Evolutionary conservation across 805 yeast species (phyloP).

Genomic region (Wickerhamomyces ciferrii): DNA sequence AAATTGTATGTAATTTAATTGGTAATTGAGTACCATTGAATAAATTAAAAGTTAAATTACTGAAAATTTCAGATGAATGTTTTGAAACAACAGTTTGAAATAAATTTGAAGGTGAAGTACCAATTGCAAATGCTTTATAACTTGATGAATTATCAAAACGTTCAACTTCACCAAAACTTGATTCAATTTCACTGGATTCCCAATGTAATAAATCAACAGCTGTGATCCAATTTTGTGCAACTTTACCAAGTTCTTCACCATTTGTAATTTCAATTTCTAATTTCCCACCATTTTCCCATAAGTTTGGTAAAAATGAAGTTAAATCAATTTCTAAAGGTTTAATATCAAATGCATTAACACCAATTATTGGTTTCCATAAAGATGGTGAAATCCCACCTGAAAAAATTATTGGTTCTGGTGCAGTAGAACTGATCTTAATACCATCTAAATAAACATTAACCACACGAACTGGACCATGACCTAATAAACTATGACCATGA

Average conservation of each 20-base stretch:
- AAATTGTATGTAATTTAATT: constrained; percentile 15
- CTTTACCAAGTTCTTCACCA: constrained; percentile 20
- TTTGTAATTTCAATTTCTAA: constrained; percentile 1
- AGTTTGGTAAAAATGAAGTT: constrained; percentile 61
- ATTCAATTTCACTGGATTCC: constrained; percentile 38
- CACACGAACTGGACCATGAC: constrained; percentile 70
- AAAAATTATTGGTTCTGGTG: constrained; percentile 71
- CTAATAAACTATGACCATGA: constrained; percentile 36
- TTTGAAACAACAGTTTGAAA: constrained; percentile 18
- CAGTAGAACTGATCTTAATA: constrained; percentile 49
- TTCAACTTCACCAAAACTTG: constrained; percentile 33
- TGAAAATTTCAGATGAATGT: constrained; percentile 7
- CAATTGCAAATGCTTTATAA: constrained; percentile 1
- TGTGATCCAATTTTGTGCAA: constrained; percentile 55
- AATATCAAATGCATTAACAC: constrained; percentile 68
- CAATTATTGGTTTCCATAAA: constrained; percentile 78
- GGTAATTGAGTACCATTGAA: constrained; percentile 17
- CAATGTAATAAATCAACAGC: constrained; percentile 52
- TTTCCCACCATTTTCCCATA: constrained; percentile 48
- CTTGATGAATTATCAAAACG: constrained; percentile 21
- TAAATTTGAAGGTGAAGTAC: constrained; percentile 12
- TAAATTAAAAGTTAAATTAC: constrained; percentile 13
- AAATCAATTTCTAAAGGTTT: constrained; percentile 67
- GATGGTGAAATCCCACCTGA: constrained; percentile 82
- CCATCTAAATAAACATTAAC: constrained; percentile 60